A percentile compares a stretch with the other conserved stretches of the same genome.
phyloP scores from a whole-genome alignment of 2,329 filamentous ascomycete genomes.

The Incumbomyces lentus region DNA sequence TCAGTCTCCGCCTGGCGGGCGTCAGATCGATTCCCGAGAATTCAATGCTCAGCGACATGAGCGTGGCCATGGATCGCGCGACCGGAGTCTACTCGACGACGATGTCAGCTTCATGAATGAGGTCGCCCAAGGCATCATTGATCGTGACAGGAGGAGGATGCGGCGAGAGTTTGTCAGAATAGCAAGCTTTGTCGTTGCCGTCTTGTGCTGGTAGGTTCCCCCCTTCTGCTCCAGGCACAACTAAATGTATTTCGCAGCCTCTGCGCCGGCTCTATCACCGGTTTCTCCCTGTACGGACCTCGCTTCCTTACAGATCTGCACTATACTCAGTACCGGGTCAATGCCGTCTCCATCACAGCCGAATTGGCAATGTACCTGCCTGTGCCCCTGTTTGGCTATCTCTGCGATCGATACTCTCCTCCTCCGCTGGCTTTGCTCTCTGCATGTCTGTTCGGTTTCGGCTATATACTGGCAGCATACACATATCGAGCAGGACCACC shows the following conservation, averaged over 20 bases:
- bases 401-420: slow-evolving; percentile 82
- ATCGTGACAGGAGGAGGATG: slow-evolving; percentile 46
- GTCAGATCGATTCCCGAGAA: slow-evolving; percentile 35
- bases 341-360: slow-evolving; percentile 75
- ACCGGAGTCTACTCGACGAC: slow-evolving; percentile 20
- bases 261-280: slow-evolving; percentile 82
- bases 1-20: not conserved
- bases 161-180: slow-evolving; percentile 43
- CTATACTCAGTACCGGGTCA: slow-evolving; percentile 88
- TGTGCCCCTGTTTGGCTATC: slow-evolving; percentile 79
- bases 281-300: slow-evolving; percentile 88
- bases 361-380: slow-evolving; percentile 84
- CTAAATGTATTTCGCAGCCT: slow-evolving; percentile 35
- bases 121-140: slow-evolving; percentile 50
- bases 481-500: slow-evolving; percentile 55
- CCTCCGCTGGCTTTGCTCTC: slow-evolving; percentile 64
- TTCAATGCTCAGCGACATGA: slow-evolving; percentile 33
- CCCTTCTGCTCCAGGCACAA: not conserved
- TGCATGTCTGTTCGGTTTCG: slow-evolving; percentile 62
- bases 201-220: slow-evolving; percentile 43
- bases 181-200: slow-evolving; percentile 49
- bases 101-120: slow-evolving; percentile 45
- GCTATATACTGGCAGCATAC: slow-evolving; percentile 74
- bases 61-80: slow-evolving; percentile 13
- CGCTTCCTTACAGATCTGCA: slow-evolving; percentile 75